Evolutionary conservation across 352 stramenopile species (phyloP).

Genomic region (Plasmopara viticola): DNA sequence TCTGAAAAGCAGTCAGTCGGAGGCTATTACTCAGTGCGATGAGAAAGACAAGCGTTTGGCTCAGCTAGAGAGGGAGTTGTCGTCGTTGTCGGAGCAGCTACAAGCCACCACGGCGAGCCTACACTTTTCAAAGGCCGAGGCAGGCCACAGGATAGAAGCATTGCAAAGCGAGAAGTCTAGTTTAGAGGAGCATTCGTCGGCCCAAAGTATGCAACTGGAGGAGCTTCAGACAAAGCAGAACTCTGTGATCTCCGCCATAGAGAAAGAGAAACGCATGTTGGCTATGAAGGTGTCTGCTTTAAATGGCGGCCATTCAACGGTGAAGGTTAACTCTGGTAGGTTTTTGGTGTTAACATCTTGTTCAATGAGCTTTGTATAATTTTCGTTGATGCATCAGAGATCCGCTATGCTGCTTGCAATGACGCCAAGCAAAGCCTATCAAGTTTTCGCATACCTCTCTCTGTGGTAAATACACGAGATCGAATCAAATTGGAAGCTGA

Average conservation of each 20-base stretch:
- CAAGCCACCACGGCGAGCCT: conserved; percentile 10
- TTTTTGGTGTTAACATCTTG: background rate
- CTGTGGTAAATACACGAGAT: conserved; percentile 22
- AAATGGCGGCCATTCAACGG: background rate
- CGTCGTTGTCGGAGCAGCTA: conserved; percentile 5
- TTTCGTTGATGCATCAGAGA: background rate
- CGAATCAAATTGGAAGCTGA: conserved; percentile 27
- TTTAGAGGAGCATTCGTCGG: conserved; percentile 5
- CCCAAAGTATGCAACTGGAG: conserved; percentile 1
- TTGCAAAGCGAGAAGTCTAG: conserved; percentile 15
- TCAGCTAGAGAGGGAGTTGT: background rate
- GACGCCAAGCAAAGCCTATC: background rate
- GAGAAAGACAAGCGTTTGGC: conserved; percentile 6
- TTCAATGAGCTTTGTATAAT: background rate
- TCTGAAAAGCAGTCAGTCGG: conserved; percentile 14
- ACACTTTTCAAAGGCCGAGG: conserved; percentile 12
- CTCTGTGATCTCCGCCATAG: background rate
- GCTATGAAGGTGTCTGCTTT: conserved; percentile 4
- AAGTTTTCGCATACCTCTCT: conserved; percentile 9
- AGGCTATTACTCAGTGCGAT: conserved; percentile 9
- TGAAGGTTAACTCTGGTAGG: background rate
- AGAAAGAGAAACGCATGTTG: conserved; percentile 10
- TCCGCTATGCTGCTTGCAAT: background rate
- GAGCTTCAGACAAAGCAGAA: background rate
- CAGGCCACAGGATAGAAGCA: conserved; percentile 16